Percentiles rank a stretch among this genome's conserved stretches.
These are phyloP conservation scores for Ceriops decandra DNA, from an alignment of 345 rosid genomes.

Conservation along the genomic window DNA sequence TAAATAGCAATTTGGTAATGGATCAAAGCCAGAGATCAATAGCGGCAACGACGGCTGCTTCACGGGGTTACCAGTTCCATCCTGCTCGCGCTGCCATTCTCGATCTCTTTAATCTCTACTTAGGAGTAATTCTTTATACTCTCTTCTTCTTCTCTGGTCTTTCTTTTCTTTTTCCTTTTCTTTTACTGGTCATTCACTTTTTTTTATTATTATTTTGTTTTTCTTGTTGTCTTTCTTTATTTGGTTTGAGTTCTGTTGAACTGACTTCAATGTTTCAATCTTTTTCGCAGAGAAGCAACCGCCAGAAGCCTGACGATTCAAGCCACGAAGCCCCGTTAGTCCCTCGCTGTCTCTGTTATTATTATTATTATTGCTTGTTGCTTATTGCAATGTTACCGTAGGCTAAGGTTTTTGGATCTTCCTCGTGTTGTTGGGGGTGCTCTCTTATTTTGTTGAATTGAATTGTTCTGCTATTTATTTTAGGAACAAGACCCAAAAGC, in stretches of 20 bases:
- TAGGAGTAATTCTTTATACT: conserved; percentile 48
- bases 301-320: conserved; percentile 75
- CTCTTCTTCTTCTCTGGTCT: background rate
- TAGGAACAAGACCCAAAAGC: conserved; percentile 91
- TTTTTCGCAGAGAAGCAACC: conserved; percentile 57
- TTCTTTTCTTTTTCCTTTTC: background rate
- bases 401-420: background rate
- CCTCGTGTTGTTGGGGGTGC: too few relatives aligned
- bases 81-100: conserved; percentile 69
- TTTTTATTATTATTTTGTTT: too few relatives aligned
- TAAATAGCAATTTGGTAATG: conserved; percentile 27
- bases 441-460: background rate
- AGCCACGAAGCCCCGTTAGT: conserved; percentile 75
- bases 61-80: conserved; percentile 68
- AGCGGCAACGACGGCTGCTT: conserved; percentile 41
- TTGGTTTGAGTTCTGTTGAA: background rate
- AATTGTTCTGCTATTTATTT: background rate
- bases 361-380: background rate
- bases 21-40: conserved; percentile 68
- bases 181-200: background rate
- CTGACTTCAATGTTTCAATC: background rate
- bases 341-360: background rate
- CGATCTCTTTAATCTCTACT: conserved; percentile 87
- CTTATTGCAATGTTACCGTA: too few relatives aligned
- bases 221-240: background rate